Conservation (phyloP, 1,139 yeast genomes). For the Suhomyces yuchorum region DNA sequence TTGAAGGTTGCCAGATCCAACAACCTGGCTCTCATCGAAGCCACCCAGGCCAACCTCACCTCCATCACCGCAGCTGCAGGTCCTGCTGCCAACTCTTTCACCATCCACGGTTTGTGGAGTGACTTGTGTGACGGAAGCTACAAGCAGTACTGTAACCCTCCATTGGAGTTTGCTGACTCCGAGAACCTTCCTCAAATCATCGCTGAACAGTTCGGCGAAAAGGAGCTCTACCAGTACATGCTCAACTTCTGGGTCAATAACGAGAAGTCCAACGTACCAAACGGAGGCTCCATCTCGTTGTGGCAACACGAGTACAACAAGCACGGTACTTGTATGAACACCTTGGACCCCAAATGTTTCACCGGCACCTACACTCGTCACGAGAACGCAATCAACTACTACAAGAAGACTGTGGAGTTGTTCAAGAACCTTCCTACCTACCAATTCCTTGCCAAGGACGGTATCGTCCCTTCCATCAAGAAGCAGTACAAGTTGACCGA, state of each 20-base stretch:
- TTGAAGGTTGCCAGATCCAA: conserved; percentile 17
- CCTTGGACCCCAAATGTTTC: conserved; percentile 41
- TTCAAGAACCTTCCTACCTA: conserved; percentile 40
- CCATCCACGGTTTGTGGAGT: conserved; percentile 48
- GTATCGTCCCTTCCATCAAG: conserved; percentile 36
- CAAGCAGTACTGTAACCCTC: conserved; percentile 35
- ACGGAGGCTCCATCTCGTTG: conserved; percentile 28
- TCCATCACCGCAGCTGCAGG: conserved; percentile 13
- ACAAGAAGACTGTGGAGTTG: conserved; percentile 36
- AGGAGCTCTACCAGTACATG: conserved; percentile 35
- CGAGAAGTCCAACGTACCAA: conserved; percentile 34
- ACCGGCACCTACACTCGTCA: conserved; percentile 30
- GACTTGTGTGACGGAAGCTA: conserved; percentile 42
- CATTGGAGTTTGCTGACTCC: conserved; percentile 29
- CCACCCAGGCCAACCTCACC: conserved; percentile 7
- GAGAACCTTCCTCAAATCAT: conserved; percentile 35
- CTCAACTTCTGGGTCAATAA: conserved; percentile 40
- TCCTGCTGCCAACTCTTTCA: conserved; percentile 28
- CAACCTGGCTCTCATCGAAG: conserved; percentile 16
- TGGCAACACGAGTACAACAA: conserved; percentile 50
- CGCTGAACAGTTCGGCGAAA: conserved; percentile 30
- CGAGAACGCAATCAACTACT: conserved; percentile 39
- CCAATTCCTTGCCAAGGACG: conserved; percentile 35
- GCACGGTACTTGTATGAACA: conserved; percentile 50
- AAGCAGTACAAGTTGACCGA: conserved; percentile 34